Conservation (phyloP, 2,329 filamentous ascomycete genomes). For the Xylaria sp. region DNA sequence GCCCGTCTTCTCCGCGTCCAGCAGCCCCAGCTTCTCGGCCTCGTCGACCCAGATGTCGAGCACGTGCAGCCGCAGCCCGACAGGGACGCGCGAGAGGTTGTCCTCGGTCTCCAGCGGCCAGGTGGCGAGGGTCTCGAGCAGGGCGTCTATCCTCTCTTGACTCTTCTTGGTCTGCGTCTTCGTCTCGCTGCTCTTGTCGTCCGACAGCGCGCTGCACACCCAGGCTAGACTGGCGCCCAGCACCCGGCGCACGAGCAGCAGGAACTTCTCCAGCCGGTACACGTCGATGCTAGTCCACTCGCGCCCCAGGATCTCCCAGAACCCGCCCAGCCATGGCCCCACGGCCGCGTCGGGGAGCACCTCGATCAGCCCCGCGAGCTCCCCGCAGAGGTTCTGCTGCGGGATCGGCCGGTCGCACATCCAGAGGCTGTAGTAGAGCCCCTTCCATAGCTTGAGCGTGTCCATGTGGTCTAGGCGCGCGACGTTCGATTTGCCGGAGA, state of each 20-base stretch:
- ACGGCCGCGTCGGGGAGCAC: conserved; percentile 56
- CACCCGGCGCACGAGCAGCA: conserved; percentile 81
- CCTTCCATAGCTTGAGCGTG: conserved; percentile 90
- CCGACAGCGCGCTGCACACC: conserved; percentile 38
- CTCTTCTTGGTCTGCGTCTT: neutral
- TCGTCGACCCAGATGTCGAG: conserved; percentile 94
- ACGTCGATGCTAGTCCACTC: conserved; percentile 77
- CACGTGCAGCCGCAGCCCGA: conserved; percentile 84
- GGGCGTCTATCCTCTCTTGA: conserved; percentile 34
- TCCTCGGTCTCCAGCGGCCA: conserved; percentile 50
- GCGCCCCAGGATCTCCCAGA: conserved; percentile 72
- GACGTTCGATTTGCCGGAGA: conserved; percentile 61
- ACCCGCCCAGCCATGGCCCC: conserved; percentile 62
- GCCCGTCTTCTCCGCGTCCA: conserved; percentile 49
- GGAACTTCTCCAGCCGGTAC: conserved; percentile 88
- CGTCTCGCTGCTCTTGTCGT: conserved; percentile 26
- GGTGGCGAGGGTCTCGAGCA: conserved; percentile 53
- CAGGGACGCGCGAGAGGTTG: conserved; percentile 66
- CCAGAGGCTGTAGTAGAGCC: conserved; percentile 91
- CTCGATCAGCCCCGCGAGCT: conserved; percentile 74
- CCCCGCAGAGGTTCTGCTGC: conserved; percentile 80
- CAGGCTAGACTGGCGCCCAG: conserved; percentile 71
- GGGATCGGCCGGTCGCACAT: conserved; percentile 89
- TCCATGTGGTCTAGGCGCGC: conserved; percentile 69
- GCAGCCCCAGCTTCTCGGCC: conserved; percentile 70